Percentiles rank a stretch among this genome's conserved stretches.
phyloP scores from a whole-genome alignment of 805 yeast species.

The Wickerhamomyces sydowiorum region DNA sequence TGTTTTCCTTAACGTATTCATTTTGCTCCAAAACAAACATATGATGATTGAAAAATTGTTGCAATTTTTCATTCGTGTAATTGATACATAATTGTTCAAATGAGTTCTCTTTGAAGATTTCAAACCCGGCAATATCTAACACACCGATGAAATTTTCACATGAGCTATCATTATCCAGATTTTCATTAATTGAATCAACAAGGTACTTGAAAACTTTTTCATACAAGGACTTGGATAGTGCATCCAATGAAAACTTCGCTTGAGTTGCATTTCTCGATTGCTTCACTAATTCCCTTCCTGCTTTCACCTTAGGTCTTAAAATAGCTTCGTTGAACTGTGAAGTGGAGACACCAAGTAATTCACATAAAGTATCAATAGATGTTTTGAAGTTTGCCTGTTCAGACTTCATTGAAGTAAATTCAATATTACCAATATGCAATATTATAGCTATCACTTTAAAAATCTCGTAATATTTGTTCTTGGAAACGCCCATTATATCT shows the following conservation, averaged over 20 bases:
- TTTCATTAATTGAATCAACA: conserved; percentile 69
- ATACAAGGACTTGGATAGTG: conserved; percentile 80
- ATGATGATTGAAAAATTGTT: conserved; percentile 96
- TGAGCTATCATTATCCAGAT: conserved; percentile 42
- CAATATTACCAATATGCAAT: conserved; percentile 81
- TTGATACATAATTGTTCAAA: conserved; percentile 97
- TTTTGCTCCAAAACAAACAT: conserved; percentile 97
- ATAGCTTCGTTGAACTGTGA: conserved; percentile 53
- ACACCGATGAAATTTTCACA: conserved; percentile 77
- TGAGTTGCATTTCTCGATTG: conserved; percentile 77
- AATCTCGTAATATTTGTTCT: conserved; percentile 48
- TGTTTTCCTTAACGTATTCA: conserved; percentile 87
- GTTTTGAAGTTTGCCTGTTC: conserved; percentile 71
- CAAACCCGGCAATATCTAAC: conserved; percentile 96
- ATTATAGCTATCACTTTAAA: conserved; percentile 68
- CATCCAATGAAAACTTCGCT: conserved; percentile 77
- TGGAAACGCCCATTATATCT: conserved; percentile 62
- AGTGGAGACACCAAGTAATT: conserved; percentile 57
- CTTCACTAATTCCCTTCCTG: conserved; percentile 81
- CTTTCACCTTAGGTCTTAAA: conserved; percentile 77
- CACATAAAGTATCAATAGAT: conserved; percentile 46
- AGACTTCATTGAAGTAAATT: conserved; percentile 56
- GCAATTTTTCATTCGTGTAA: conserved; percentile 94
- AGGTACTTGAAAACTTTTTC: conserved; percentile 77
- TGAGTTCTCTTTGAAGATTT: conserved; percentile 88